Conservation (phyloP, 768 basidiomycete genomes). For the Botryobasidium botryosum region DNA sequence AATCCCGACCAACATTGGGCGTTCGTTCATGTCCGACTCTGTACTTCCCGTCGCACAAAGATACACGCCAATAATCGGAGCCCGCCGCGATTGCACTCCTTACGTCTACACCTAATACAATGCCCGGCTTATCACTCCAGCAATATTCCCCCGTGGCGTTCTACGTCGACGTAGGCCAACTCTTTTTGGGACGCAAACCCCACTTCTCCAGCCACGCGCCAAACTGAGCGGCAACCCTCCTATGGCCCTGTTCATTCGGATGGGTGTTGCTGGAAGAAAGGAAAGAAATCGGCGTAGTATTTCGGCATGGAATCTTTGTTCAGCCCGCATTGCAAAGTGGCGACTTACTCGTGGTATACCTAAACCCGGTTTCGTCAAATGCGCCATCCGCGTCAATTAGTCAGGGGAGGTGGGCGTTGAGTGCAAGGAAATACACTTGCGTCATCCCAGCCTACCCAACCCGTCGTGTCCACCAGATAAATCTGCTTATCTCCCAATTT, state of each 20-base stretch:
- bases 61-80: too few relatives aligned
- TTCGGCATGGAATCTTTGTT: neutral
- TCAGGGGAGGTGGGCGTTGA: neutral
- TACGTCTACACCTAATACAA: too few relatives aligned
- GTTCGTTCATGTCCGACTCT: too few relatives aligned
- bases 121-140: too few relatives aligned
- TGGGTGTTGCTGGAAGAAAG: conserved; percentile 27
- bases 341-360: conserved; percentile 11
- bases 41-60: too few relatives aligned
- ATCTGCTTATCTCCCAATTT: conserved; percentile 30
- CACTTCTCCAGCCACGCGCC: conserved; percentile 30
- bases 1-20: too few relatives aligned
- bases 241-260: conserved; percentile 31
- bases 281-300: neutral
- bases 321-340: neutral
- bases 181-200: conserved; percentile 24
- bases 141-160: too few relatives aligned
- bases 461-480: conserved; percentile 38
- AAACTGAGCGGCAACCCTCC: conserved; percentile 31
- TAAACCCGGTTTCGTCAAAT: neutral
- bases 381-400: neutral
- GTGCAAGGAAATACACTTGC: conserved; percentile 25
- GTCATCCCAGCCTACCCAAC: conserved; percentile 35
- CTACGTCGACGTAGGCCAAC: conserved; percentile 17
- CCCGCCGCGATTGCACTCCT: too few relatives aligned